These are phyloP conservation scores for Gracilaria domingensis DNA, from an alignment of 23 red algal species.

Conservation along the genomic window DNA sequence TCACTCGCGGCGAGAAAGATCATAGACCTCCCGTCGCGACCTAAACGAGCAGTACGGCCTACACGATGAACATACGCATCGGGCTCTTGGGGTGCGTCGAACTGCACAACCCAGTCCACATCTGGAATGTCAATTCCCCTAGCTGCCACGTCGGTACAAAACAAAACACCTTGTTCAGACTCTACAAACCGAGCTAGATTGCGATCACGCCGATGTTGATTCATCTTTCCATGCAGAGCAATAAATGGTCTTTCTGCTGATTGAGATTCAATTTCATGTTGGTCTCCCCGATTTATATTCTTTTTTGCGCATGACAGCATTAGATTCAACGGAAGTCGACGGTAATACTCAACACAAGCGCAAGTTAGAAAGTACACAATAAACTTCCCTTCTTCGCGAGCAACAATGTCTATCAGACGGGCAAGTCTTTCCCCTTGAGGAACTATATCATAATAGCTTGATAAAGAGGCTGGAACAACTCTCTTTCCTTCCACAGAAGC, in stretches of 20 bases:
- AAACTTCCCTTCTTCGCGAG: constrained; percentile 54
- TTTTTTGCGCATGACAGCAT: constrained; percentile 22
- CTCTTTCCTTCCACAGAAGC: constrained; percentile 42
- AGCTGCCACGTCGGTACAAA: constrained; percentile 89
- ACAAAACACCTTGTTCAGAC: constrained; percentile 50
- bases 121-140: constrained; percentile 87
- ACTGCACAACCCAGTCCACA: constrained; percentile 84
- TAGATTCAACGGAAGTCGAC: constrained; percentile 33
- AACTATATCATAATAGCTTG: constrained; percentile 59
- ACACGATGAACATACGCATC: constrained; percentile 85
- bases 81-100: constrained; percentile 75
- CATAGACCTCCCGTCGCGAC: constrained; percentile 73
- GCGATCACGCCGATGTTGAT: constrained; percentile 65
- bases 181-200: constrained; percentile 45
- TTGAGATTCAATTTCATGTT: not conserved
- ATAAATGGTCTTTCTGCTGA: constrained; percentile 24
- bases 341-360: constrained; percentile 76
- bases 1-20: constrained; percentile 66
- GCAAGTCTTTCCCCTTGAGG: constrained; percentile 54
- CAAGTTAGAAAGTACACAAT: constrained; percentile 90
- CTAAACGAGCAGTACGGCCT: constrained; percentile 78
- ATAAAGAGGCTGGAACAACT: constrained; percentile 56
- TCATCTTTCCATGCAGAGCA: constrained; percentile 81
- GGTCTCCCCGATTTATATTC: not conserved
- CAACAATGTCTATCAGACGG: constrained; percentile 48